Percentiles rank a stretch among this genome's conserved stretches.
Conservation (phyloP, 2,329 filamentous ascomycete species). For the Penicillium crustosum region DNA sequence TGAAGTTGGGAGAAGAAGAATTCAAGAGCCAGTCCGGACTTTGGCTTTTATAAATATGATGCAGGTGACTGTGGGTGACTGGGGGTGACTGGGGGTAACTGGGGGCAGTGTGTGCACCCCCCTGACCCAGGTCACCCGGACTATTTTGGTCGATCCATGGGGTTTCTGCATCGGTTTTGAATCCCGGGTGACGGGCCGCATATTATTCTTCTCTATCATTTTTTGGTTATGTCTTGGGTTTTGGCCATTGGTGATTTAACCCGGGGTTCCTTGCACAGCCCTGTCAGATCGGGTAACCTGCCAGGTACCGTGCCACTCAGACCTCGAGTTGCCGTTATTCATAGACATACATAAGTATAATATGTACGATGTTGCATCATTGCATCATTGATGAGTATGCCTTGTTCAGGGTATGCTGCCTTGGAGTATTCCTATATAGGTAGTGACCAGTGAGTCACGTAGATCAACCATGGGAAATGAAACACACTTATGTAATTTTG, state of each 20-base stretch:
- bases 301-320: slow-evolving; percentile 12
- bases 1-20: background rate
- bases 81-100: background rate
- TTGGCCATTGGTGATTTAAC: slow-evolving; percentile 1
- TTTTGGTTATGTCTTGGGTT: background rate
- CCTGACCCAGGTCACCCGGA: slow-evolving; percentile 13
- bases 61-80: slow-evolving; percentile 5
- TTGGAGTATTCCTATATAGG: background rate
- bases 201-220: background rate
- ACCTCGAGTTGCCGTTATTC: background rate
- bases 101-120: slow-evolving; percentile 8
- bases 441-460: slow-evolving; percentile 1
- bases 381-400: background rate
- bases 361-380: background rate
- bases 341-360: background rate
- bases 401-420: background rate
- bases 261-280: slow-evolving; percentile 4
- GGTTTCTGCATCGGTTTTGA: background rate
- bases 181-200: slow-evolving; percentile 3
- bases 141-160: slow-evolving; percentile 2
- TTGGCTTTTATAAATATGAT: slow-evolving; percentile 12
- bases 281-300: slow-evolving; percentile 6
- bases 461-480: background rate
- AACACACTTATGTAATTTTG: background rate
- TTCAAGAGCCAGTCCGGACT: background rate